Percentiles rank a stretch among this genome's conserved stretches.
These are phyloP conservation scores for Cutaneotrichosporon cavernicola DNA, from an alignment of 1,284 basidiomycete species.

Conservation along the genomic window DNA sequence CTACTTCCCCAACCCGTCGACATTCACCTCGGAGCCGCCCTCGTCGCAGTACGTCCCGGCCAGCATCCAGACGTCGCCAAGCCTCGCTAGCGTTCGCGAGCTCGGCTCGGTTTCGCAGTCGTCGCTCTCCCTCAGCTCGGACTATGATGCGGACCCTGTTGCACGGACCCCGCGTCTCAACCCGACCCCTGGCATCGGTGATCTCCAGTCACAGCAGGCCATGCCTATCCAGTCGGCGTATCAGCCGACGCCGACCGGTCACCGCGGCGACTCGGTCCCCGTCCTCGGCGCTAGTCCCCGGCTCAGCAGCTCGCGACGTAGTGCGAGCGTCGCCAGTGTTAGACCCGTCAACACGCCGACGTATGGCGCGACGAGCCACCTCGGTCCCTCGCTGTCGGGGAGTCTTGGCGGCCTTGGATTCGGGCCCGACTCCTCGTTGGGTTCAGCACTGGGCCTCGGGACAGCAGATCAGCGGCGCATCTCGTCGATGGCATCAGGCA, in stretches of 20 bases:
- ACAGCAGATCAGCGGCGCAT: constrained; percentile 18
- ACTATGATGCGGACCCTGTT: constrained; percentile 11
- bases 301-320: constrained; percentile 14
- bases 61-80: constrained; percentile 23
- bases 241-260: constrained; percentile 11
- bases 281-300: constrained; percentile 11
- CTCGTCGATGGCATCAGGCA: constrained; percentile 3
- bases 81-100: constrained; percentile 16
- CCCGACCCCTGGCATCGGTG: constrained; percentile 6
- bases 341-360: constrained; percentile 1
- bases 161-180: constrained; percentile 16
- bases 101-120: constrained; percentile 22
- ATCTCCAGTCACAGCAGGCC: constrained; percentile 19
- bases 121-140: constrained; percentile 17
- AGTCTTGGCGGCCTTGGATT: constrained; percentile 9
- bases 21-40: constrained; percentile 31
- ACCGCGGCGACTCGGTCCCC: constrained; percentile 4
- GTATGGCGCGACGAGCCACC: constrained; percentile 10
- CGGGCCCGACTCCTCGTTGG: constrained; percentile 9
- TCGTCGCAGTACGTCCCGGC: constrained; percentile 8
- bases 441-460: constrained; percentile 11
- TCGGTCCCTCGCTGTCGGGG: constrained; percentile 2
- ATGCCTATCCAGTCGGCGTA: constrained; percentile 12
- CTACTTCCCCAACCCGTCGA: constrained; percentile 48
- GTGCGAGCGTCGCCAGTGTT: constrained; percentile 16